These are phyloP conservation scores for Suillus cothurnatus DNA, from an alignment of 768 basidiomycete genomes.

Conservation along the genomic window DNA sequence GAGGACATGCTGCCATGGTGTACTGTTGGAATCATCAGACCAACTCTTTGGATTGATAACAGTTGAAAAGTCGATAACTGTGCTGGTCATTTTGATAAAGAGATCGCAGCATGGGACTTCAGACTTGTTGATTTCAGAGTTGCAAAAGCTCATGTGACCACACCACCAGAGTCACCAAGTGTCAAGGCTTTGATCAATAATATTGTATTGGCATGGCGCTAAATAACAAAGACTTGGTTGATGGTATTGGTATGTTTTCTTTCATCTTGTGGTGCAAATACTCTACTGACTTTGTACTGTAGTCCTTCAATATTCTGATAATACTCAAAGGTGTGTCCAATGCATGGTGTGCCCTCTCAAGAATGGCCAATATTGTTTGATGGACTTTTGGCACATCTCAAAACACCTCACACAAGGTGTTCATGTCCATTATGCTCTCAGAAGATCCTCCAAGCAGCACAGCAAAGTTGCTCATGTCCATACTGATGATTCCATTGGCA, in stretches of 20 bases:
- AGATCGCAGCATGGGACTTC: not conserved
- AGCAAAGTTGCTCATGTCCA: not conserved
- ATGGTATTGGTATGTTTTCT: not conserved
- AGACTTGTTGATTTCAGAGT: not conserved
- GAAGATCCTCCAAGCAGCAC: not conserved
- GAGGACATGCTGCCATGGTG: conserved; percentile 4
- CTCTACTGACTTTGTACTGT: not conserved
- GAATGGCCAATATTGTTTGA: not conserved
- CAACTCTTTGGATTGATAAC: not conserved
- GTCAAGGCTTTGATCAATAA: no score
- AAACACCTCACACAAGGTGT: not conserved
- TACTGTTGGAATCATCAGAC: not conserved
- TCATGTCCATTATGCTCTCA: not conserved
- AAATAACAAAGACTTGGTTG: not conserved
- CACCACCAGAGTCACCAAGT: no score
- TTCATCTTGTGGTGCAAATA: not conserved
- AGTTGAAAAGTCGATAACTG: not conserved
- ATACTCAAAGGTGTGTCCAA: not conserved
- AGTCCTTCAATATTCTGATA: not conserved
- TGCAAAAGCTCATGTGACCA: not conserved
- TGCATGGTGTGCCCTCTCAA: not conserved
- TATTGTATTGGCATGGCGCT: not conserved
- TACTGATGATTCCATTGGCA: not conserved
- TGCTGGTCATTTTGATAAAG: not conserved
- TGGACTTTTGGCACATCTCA: conserved; percentile 4